These are phyloP conservation scores for Pseudozyma sp. DNA, from an alignment of 1,284 basidiomycete genomes.

Conservation along the genomic window DNA sequence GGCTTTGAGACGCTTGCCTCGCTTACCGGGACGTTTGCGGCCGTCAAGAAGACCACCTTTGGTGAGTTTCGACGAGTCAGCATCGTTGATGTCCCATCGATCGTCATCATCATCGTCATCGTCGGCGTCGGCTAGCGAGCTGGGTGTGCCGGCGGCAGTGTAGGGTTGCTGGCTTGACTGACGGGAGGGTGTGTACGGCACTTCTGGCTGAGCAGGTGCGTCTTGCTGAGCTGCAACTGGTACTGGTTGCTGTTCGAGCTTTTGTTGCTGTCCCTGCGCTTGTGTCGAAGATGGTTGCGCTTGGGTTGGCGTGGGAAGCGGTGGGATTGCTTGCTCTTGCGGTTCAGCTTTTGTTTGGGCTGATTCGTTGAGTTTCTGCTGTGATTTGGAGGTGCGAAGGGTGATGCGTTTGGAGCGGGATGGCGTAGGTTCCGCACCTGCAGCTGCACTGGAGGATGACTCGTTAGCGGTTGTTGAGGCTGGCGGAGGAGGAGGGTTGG, in stretches of 20 bases:
- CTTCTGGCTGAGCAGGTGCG: not conserved
- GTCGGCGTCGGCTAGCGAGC: constrained; percentile 34
- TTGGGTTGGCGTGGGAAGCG: constrained; percentile 9
- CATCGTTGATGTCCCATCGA: constrained; percentile 18
- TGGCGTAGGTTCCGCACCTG: constrained; percentile 11
- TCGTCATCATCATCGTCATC: constrained; percentile 35
- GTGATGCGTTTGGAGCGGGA: constrained; percentile 40
- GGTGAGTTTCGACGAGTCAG: constrained; percentile 38
- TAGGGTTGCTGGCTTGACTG: constrained; percentile 31
- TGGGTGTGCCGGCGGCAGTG: constrained; percentile 32
- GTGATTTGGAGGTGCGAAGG: constrained; percentile 35
- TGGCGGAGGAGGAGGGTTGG: constrained; percentile 14
- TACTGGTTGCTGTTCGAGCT: constrained; percentile 1
- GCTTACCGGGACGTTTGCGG: constrained; percentile 54
- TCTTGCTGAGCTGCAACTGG: not conserved
- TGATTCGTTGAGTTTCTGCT: constrained; percentile 37
- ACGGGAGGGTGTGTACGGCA: constrained; percentile 23
- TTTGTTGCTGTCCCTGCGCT: constrained; percentile 2
- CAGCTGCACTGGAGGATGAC: not conserved
- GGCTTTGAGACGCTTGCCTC: constrained; percentile 63
- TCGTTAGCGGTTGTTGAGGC: not conserved
- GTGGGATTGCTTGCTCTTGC: constrained; percentile 11
- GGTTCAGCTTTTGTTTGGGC: constrained; percentile 15
- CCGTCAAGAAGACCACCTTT: constrained; percentile 48
- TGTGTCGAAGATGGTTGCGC: constrained; percentile 2